Evolutionary conservation across 176 grass and related monocot genomes (phyloP), one percentile per base, ranked within the genome.

Genomic region (Aegilops sharonensis): DNA sequence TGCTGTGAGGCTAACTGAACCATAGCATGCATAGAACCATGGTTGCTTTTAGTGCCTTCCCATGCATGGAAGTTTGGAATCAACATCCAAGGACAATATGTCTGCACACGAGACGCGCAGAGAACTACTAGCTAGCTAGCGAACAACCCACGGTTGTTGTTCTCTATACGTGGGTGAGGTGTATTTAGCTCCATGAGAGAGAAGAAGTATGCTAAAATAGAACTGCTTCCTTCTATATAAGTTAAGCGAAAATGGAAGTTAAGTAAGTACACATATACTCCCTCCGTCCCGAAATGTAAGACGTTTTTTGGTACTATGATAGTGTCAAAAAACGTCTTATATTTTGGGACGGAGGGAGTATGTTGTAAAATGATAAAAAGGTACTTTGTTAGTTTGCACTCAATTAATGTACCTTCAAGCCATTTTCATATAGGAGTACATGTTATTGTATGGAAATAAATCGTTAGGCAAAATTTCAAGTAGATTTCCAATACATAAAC

Each of bases 41-140:
- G 17, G 35, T 54, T 54, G 25, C 71, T 43, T 77, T 52, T 42
- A 42, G 32, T 34, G 17, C 60, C 72, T 77, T 70, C 77, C 45
- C 18, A 34, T 81, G 83, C 78, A 57, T 82, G 64, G 48, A 83
- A 82, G 78, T 90, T 86, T 52, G 78, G 67, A 81, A 78, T 82
- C 78, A 67, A 60, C 50, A 18, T 77, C 11, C 37, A 32, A 89
- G 64, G 57, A 76, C 62, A 25, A 25, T 25, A 69, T 34, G 45
- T 31, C 32, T 81, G 25, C 57, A 66, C 12, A 54, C 23, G 54
- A 72, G 36, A 50, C 13, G 37, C 23, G 39, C 64, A 82, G 37
- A 14, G 2, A 39, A 18, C 50, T 27, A 27, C 27, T 27, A 27
- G 27, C 27, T 79, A 45, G 24, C 18, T 63, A 67, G 36, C 17